These are phyloP conservation scores for Saccharomycopsis phalli DNA, from an alignment of 1,139 yeast genomes.

Conservation along the genomic window DNA sequence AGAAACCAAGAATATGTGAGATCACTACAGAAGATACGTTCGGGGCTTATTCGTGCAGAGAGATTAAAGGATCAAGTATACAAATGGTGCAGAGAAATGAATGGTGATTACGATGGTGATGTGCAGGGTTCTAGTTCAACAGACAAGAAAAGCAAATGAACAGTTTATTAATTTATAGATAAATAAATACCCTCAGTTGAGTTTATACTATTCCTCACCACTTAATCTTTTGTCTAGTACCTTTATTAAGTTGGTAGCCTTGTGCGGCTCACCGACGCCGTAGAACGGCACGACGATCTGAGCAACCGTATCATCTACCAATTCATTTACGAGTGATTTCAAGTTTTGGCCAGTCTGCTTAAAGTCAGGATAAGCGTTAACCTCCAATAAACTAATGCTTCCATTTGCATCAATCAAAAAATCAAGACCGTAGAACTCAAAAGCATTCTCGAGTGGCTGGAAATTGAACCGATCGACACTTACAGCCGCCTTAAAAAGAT, in stretches of 20 bases:
- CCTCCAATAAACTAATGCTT: slow-evolving; percentile 61
- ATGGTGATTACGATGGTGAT: slow-evolving; percentile 51
- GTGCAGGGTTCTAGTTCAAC: too few species aligned
- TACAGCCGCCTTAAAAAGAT: slow-evolving; percentile 75
- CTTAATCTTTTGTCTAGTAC: slow-evolving; percentile 32
- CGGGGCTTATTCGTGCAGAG: slow-evolving; percentile 71
- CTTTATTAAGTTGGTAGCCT: slow-evolving; percentile 26
- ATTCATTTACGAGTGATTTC: slow-evolving; percentile 50
- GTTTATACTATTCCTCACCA: too few species aligned
- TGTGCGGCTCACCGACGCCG: slow-evolving; percentile 18
- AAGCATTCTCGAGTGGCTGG: slow-evolving; percentile 75
- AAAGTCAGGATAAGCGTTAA: slow-evolving; percentile 92
- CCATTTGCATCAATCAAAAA: slow-evolving; percentile 56
- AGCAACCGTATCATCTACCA: slow-evolving; percentile 44
- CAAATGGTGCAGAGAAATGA: slow-evolving; percentile 81
- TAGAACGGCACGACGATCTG: slow-evolving; percentile 35
- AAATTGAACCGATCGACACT: slow-evolving; percentile 77
- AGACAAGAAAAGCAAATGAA: too few species aligned
- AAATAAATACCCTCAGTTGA: too few species aligned
- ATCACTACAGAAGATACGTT: slow-evolving; percentile 60
- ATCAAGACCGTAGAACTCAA: slow-evolving; percentile 85
- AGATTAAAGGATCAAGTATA: slow-evolving; percentile 58
- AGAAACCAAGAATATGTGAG: slow-evolving; percentile 86
- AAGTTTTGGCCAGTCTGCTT: slow-evolving; percentile 84
- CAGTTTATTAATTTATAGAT: too few species aligned